phyloP scores from a whole-genome alignment of 768 basidiomycete genomes.

The Leccinellum rugosiceps region DNA sequence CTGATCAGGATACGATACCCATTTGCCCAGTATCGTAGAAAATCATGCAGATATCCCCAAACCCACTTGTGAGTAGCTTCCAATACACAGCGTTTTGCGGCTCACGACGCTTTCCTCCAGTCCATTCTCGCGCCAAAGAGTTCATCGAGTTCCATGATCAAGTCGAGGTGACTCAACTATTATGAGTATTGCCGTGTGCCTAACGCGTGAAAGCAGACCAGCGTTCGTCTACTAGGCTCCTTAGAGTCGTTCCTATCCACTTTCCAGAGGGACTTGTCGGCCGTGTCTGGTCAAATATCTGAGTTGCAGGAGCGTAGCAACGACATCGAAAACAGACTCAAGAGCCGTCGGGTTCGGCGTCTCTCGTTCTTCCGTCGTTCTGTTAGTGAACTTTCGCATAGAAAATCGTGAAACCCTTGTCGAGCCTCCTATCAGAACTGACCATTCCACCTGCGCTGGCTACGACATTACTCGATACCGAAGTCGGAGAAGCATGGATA shows the following conservation, averaged over 20 bases:
- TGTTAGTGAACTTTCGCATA: slow-evolving; percentile 31
- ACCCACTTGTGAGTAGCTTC: slow-evolving; percentile 16
- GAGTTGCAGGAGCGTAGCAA: slow-evolving; percentile 89
- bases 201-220: slow-evolving; percentile 56
- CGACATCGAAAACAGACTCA: slow-evolving; percentile 84
- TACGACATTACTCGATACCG: slow-evolving; percentile 75
- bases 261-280: slow-evolving; percentile 91
- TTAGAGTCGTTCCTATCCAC: slow-evolving; percentile 90
- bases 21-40: neutral
- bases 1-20: slow-evolving; percentile 8
- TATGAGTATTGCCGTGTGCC: neutral
- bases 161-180: slow-evolving; percentile 58
- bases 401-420: slow-evolving; percentile 88
- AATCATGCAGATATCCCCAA: neutral
- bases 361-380: neutral
- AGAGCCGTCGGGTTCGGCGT: slow-evolving; percentile 71
- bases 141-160: slow-evolving; percentile 90
- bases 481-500: slow-evolving; percentile 89
- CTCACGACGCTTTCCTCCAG: slow-evolving; percentile 18
- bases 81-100: neutral
- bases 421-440: slow-evolving; percentile 75
- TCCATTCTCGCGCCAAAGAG: slow-evolving; percentile 48
- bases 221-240: slow-evolving; percentile 79
- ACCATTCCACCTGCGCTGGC: slow-evolving; percentile 80
- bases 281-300: slow-evolving; percentile 94